phyloP scores from a whole-genome alignment of 352 stramenopile species.

The Phytopythium boreale region DNA sequence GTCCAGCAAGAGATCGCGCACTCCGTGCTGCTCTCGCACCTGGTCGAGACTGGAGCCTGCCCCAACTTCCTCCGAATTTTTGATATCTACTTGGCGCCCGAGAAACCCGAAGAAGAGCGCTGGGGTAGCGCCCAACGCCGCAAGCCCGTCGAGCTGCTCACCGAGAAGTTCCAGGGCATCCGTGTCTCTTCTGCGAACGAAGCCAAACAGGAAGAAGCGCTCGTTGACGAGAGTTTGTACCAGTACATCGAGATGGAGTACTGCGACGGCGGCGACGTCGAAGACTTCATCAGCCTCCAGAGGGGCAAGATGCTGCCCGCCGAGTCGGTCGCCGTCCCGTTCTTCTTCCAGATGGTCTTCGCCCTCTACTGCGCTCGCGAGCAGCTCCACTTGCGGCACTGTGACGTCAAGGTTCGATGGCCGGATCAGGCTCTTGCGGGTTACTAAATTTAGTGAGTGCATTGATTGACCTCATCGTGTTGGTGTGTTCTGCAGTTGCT shows the following conservation, averaged over 20 bases:
- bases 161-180: slow-evolving; percentile 18
- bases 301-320: slow-evolving; percentile 65
- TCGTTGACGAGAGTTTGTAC: slow-evolving; percentile 35
- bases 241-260: slow-evolving; percentile 99
- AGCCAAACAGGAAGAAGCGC: slow-evolving; percentile 6
- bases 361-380: slow-evolving; percentile 90
- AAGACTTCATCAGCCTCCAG: slow-evolving; percentile 92
- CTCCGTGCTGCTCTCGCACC: slow-evolving; percentile 89
- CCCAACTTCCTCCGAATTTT: slow-evolving; percentile 94
- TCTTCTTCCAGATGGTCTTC: slow-evolving; percentile 98
- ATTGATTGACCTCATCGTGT: slow-evolving; percentile 5
- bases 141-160: slow-evolving; percentile 62
- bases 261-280: slow-evolving; percentile 94
- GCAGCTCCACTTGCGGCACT: slow-evolving; percentile 94
- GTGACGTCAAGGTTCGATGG: slow-evolving; percentile 93
- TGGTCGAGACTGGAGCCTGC: slow-evolving; percentile 85
- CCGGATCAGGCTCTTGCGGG: slow-evolving; percentile 1
- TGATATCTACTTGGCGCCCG: slow-evolving; percentile 88
- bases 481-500: slow-evolving; percentile 70
- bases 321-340: slow-evolving; percentile 50
- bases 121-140: slow-evolving; percentile 67
- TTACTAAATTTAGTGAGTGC: too few relatives aligned
- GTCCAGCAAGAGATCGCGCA: slow-evolving; percentile 94
- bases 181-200: slow-evolving; percentile 10
- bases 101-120: slow-evolving; percentile 38